Base-by-base conservation (phyloP, 495 filamentous ascomycete species). In the Annulohypoxylon stygium region DNA sequence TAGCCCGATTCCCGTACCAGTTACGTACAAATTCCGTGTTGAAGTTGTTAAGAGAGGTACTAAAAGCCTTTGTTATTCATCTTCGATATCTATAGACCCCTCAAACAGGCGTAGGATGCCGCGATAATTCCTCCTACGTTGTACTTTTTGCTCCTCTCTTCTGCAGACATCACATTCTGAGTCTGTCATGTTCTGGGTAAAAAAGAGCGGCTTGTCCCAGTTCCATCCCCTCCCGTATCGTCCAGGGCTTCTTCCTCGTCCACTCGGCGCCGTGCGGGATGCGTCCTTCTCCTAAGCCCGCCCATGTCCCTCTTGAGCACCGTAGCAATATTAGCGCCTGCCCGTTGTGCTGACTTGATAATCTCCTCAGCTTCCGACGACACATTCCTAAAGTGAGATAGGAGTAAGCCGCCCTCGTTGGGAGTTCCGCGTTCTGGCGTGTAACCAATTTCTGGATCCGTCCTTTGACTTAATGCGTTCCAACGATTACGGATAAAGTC, bases 31-130 rank as follows among this genome's bases (percentile, higher is more conserved):
- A 12, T 11, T 8, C 37, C 18, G 7, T 16, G 0, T 7, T 20
- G 36, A 30, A 57, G 36, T 41, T 59, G 37, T 45, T 61, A 36
- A 57, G 50, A 58, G 58, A 30, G 30, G 3, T 50, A 58, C 30
- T 20, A 59, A 18, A n/a, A n/a, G 47, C 33, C 18, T 53, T 70
- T 50, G 67, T 41, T 26, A n/a, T 16, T 70, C 71, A 18, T 67
- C 63, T 34, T 74, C 71, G 11, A 62, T 16, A n/a, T 74, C 67
- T 25, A 67, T 43, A 11, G 71, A 74, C 26, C 67, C 66, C 37
- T 66, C 50, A 39, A 74, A 47, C 18, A 66, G 50, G 34, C 66
- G 61, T 36, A 74, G 25, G 23, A 74, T 51, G 30, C 67, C 23
- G 25, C 57, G 62, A 34, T 65, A 58, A 16, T 55, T 67, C 41